Evolutionary conservation across 305 asterid species (phyloP), one percentile per base, ranked within the genome.

Genomic region (Fraxinus greggii): DNA sequence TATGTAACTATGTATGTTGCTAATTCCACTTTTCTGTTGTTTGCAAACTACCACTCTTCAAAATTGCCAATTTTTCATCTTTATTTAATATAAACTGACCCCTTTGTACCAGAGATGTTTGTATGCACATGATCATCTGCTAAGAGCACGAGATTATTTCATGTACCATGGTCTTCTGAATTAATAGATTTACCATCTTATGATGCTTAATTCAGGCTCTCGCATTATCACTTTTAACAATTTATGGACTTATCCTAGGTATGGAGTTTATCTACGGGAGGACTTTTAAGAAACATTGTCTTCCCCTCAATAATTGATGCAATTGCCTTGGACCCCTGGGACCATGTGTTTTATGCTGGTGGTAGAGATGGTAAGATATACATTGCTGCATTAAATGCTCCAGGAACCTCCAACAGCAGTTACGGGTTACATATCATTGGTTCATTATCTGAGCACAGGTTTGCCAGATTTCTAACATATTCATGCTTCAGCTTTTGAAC

Each of bases 291-390:
- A 85, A 85, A 86, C 84, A 86, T 94, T 45, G 92, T 89, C 77
- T 93, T 95, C 89, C 99, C 98, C 67, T 87, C 98, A 40, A 56
- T 91, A 82, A 90, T 95, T 61, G 94, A 93, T 85, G 91, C 98
- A 36, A 84, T 96, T 85, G 92, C 91, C 9, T 81, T 96, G 85
- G 98, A 90, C 83, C 94, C 93, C 33, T 91, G 93, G 54, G 99
- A 94, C 88, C 90, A 90, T 65, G 92, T 90, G 80, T 93, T 96
- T 87, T 94, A 94, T 88, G 98, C 99, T 10, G 98, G 98, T 85
- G 92, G 95, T 76, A 88, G 95, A 86, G 98, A 93, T 89, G 99
- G 99, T 56, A 95, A 91, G 84, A 92, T 94, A 87, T 92, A 94
- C 85, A 89, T 93, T 63, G 97, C 88, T 42, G 92, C 92, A 82